Conservation (phyloP, 345 rosid genomes). For the Linum lewisii region DNA sequence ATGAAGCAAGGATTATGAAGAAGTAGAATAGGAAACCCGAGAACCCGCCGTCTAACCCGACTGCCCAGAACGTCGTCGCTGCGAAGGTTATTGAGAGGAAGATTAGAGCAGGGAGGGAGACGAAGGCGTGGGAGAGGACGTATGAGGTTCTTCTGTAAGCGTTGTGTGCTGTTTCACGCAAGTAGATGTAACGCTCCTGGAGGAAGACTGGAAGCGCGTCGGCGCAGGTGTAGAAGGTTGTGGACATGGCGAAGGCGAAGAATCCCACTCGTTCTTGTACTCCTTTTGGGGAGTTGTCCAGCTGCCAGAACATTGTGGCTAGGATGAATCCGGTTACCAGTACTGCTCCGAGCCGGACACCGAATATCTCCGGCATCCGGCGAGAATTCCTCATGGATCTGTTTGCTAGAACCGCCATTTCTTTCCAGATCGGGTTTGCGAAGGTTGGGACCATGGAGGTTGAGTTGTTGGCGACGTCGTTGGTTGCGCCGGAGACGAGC, state of each 20-base stretch:
- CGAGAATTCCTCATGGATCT: constrained; percentile 57
- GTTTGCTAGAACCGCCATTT: constrained; percentile 60
- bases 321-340: constrained; percentile 80
- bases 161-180: constrained; percentile 90
- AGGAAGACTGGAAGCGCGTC: constrained; percentile 90
- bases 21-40: constrained; percentile 65
- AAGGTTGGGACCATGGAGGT: constrained; percentile 64
- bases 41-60: constrained; percentile 83
- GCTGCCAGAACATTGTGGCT: constrained; percentile 83
- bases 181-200: constrained; percentile 92
- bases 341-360: constrained; percentile 64
- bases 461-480: constrained; percentile 14
- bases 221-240: constrained; percentile 93
- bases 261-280: constrained; percentile 80
- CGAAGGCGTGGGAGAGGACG: constrained; percentile 64
- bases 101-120: constrained; percentile 43
- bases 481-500: constrained; percentile 57
- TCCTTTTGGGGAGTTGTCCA: constrained; percentile 83
- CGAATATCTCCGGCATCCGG: constrained; percentile 74
- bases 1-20: constrained; percentile 61
- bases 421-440: constrained; percentile 78
- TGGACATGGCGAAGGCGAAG: constrained; percentile 95
- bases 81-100: constrained; percentile 66
- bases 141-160: constrained; percentile 88
- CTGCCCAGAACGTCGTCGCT: constrained; percentile 70